A percentile compares a stretch with the other conserved stretches of the same genome.
Evolutionary conservation across 2,329 filamentous ascomycete genomes (phyloP).

Genomic region (Helotiales sp.): DNA sequence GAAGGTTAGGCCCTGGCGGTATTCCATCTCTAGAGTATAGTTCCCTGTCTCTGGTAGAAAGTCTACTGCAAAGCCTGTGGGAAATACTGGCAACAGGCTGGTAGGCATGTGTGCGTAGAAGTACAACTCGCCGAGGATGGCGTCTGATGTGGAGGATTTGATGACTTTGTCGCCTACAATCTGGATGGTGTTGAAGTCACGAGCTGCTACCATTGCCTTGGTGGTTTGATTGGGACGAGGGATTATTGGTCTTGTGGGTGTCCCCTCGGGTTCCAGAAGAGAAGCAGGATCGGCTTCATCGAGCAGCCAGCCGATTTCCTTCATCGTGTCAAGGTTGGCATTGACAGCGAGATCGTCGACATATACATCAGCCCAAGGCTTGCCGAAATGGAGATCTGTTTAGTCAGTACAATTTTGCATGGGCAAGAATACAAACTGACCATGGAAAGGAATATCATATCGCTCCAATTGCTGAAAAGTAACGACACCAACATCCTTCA

Average conservation of each 20-base stretch:
- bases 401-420: not conserved
- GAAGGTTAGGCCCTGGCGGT: conserved; percentile 8
- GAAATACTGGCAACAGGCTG: conserved; percentile 26
- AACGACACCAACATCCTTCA: conserved; percentile 25
- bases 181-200: conserved; percentile 19
- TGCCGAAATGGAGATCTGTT: conserved; percentile 19
- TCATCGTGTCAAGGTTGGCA: conserved; percentile 17
- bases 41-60: conserved; percentile 7
- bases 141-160: conserved; percentile 43
- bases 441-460: conserved; percentile 19
- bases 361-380: conserved; percentile 21
- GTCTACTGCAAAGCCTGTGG: conserved; percentile 3
- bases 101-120: conserved; percentile 43
- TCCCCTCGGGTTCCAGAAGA: not conserved
- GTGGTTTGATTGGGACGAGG: not conserved
- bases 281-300: conserved; percentile 6
- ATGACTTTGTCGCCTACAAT: conserved; percentile 34
- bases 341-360: conserved; percentile 22
- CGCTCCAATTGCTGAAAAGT: conserved; percentile 20
- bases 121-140: conserved; percentile 43
- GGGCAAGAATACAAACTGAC: not conserved
- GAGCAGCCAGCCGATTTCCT: conserved; percentile 23
- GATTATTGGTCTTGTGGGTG: not conserved
- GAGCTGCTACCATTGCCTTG: conserved; percentile 5
- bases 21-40: conserved; percentile 17